A percentile compares a stretch with the other conserved stretches of the same genome.
These are phyloP conservation scores for Fusarium sp. DNA, from an alignment of 2,329 filamentous ascomycete species.

Conservation along the genomic window DNA sequence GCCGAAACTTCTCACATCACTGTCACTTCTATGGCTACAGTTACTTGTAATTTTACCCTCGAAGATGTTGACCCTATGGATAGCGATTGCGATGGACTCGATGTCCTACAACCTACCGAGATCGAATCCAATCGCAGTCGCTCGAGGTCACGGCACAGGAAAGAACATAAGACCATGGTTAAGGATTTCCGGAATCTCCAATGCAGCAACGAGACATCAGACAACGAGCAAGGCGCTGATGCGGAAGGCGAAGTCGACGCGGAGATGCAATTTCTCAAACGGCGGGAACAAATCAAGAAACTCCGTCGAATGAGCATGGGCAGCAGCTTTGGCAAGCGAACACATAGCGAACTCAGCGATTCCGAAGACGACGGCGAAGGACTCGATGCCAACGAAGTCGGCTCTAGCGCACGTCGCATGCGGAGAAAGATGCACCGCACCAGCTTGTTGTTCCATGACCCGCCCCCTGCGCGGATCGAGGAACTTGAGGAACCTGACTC, in stretches of 20 bases:
- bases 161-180: constrained; percentile 61
- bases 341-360: constrained; percentile 67
- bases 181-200: constrained; percentile 61
- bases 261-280: constrained; percentile 55
- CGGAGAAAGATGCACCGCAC: constrained; percentile 63
- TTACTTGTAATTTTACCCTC: constrained; percentile 55
- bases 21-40: constrained; percentile 28
- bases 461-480: constrained; percentile 64
- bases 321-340: constrained; percentile 68
- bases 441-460: constrained; percentile 64
- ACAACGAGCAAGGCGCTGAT: constrained; percentile 54
- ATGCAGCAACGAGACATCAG: constrained; percentile 57
- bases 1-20: constrained; percentile 43
- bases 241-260: constrained; percentile 57
- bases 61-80: constrained; percentile 64
- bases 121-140: constrained; percentile 63
- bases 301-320: constrained; percentile 64
- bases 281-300: constrained; percentile 60
- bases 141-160: constrained; percentile 55
- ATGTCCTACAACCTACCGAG: constrained; percentile 60
- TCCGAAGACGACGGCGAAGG: constrained; percentile 60
- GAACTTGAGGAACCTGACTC: constrained; percentile 67
- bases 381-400: constrained; percentile 59
- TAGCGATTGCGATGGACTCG: constrained; percentile 59
- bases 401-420: constrained; percentile 63